Conservation (phyloP, 1,284 basidiomycete species). For the Phylloboletellus chloephorus region DNA sequence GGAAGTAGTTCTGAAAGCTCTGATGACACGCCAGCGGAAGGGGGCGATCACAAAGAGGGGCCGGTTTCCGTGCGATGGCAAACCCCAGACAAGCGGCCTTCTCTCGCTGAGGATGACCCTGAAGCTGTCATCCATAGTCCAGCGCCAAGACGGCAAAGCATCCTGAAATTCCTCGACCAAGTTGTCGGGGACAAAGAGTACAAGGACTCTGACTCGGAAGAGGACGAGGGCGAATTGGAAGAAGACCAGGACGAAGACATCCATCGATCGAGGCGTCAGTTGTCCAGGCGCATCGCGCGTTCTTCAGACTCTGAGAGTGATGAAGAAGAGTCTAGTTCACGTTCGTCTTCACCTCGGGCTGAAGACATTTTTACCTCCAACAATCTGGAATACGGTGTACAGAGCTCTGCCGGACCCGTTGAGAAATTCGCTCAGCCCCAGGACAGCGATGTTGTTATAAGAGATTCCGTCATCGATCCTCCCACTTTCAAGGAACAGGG, state of each 20-base stretch:
- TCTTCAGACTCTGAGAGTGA: conserved; percentile 25
- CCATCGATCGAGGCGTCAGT: conserved; percentile 8
- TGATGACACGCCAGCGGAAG: conserved; percentile 16
- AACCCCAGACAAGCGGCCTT: conserved; percentile 6
- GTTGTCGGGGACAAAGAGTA: conserved; percentile 9
- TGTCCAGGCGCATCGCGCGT: neutral
- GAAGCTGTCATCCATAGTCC: conserved; percentile 48
- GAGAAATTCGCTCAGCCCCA: neutral
- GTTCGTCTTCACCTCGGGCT: conserved; percentile 6
- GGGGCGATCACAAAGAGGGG: conserved; percentile 4
- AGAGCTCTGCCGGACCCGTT: neutral
- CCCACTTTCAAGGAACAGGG: conserved; percentile 1
- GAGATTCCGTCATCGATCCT: neutral
- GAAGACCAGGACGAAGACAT: conserved; percentile 25
- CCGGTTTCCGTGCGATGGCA: conserved; percentile 4
- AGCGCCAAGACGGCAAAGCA: conserved; percentile 16
- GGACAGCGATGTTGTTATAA: conserved; percentile 8
- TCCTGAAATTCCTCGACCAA: conserved; percentile 18
- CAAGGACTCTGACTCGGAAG: conserved; percentile 26
- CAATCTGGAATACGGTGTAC: neutral
- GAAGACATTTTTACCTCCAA: neutral
- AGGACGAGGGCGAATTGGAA: conserved; percentile 30
- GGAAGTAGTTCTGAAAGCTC: conserved; percentile 33
- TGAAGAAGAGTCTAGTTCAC: conserved; percentile 14
- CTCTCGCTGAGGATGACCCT: conserved; percentile 35